Evolutionary conservation across 345 rosid genomes (phyloP).

Genomic region (Hibiscus syriacus): DNA sequence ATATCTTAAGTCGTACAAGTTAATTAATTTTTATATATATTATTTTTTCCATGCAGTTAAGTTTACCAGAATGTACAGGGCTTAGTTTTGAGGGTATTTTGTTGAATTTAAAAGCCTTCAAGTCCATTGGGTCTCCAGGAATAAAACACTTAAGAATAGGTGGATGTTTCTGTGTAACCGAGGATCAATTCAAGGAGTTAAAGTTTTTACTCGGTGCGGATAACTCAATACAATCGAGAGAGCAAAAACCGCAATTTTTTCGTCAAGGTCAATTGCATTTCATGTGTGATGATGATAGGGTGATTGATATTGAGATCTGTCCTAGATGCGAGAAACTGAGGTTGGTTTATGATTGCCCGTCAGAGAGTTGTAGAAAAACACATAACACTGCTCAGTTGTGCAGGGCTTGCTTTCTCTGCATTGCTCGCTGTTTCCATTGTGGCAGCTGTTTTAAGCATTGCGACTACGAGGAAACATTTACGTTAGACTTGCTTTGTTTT

Average conservation of each 20-base stretch:
- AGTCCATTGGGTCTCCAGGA: conserved; percentile 2
- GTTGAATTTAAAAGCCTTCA: conserved; percentile 7
- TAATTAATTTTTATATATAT: not conserved
- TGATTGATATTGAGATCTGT: conserved; percentile 12
- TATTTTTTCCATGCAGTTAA: conserved; percentile 6
- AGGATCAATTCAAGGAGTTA: conserved; percentile 12
- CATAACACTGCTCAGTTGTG: conserved; percentile 1
- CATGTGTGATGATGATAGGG: conserved; percentile 12
- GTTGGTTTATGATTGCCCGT: conserved; percentile 17
- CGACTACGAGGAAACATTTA: conserved; percentile 12
- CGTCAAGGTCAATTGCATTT: not conserved
- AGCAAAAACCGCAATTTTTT: conserved; percentile 1
- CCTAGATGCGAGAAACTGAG: conserved; percentile 10
- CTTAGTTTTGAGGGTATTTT: conserved; percentile 15
- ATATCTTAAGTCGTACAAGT: not conserved
- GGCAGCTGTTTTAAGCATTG: conserved; percentile 12
- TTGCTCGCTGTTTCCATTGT: conserved; percentile 2
- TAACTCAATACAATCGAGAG: not conserved
- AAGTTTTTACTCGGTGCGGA: conserved; percentile 10
- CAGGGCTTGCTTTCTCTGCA: conserved; percentile 12
- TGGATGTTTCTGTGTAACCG: not conserved
- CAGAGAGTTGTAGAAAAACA: conserved; percentile 7
- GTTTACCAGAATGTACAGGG: conserved; percentile 11
- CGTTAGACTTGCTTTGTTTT: conserved; percentile 7
- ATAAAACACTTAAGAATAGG: conserved; percentile 7